Base-by-base conservation (phyloP, 2,329 filamentous ascomycete genomes). In the Pestalotiopsis sp. region DNA sequence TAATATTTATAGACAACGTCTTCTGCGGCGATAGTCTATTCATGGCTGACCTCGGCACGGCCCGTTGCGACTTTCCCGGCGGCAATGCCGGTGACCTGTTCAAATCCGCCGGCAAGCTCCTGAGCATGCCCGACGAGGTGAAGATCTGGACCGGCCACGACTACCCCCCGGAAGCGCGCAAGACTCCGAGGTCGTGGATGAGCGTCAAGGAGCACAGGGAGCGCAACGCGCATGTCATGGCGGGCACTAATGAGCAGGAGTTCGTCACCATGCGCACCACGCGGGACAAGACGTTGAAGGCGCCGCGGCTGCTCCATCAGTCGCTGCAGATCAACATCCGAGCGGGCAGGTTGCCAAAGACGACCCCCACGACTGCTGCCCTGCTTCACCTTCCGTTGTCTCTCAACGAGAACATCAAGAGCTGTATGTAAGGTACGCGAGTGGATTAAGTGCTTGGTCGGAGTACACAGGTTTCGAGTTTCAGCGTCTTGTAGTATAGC, bases 91-190 rank as follows among this genome's bases (percentile, higher is more conserved):
- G 70, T 0, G 75, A 76, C 3, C 79, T 89, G 2, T 89, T 78
- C 68, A 61, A 74, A 2, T 87, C 86, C 0, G 80, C 71, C 68
- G 80, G 25, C 78, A 62, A 76, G 58, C 76, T 89, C 0, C n/a
- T 52, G 6, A 52, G 45, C n/a, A 52, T 52, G 45, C 6, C 45
- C 7, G 45, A 52, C 45, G 20, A 86, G 36, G 79, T 82, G 58
- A 84, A 82, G 63, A 80, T 89, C 59, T 89, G 85, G 82, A 84
- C 83, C 0, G 86, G 86, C 0, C 87, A 89, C 68, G 87, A 89
- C 71, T 89, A 89, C 69, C 85, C 86, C 3, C 59, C 63, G 27
- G 75, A 73, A 1, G 73, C 65, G 0, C 78, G 83, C 4, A 68
- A 68, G 0, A 75, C 70, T 0, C 81, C 84, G 0, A 69, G 80